phyloP scores from a whole-genome alignment of 768 basidiomycete genomes.

The Kwoniella dendrophila region DNA sequence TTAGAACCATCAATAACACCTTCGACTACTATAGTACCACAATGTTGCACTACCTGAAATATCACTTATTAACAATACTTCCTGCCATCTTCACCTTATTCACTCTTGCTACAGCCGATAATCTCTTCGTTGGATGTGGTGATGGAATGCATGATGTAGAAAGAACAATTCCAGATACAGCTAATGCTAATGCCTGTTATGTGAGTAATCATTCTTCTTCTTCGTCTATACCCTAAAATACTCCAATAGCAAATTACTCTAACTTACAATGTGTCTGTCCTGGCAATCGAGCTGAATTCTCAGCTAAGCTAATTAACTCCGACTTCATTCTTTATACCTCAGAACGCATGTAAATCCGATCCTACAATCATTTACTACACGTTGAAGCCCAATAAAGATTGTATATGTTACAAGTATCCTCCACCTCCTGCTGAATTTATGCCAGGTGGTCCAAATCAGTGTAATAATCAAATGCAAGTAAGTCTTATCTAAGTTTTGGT shows the following conservation, averaged over 20 bases:
- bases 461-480: constrained; percentile 9
- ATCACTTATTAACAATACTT: not conserved
- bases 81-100: not conserved
- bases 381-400: not conserved
- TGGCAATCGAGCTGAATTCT: no score
- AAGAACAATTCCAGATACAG: not conserved
- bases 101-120: not conserved
- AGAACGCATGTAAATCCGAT: constrained; percentile 3
- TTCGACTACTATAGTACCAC: no score
- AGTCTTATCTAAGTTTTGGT: no score
- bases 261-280: no score
- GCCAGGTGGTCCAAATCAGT: constrained; percentile 2
- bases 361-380: constrained; percentile 21
- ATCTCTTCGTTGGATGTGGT: constrained; percentile 16
- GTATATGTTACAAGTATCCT: constrained; percentile 16
- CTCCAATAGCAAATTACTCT: no score
- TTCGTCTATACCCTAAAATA: not conserved
- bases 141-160: constrained; percentile 9
- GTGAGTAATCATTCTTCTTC: not conserved
- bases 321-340: not conserved
- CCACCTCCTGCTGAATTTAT: constrained; percentile 15
- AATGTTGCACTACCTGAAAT: no score
- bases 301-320: no score
- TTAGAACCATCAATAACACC: no score
- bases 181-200: constrained; percentile 2